Base-by-base conservation (phyloP, 495 filamentous ascomycete species). In the Penicillium psychrofluorescens region DNA sequence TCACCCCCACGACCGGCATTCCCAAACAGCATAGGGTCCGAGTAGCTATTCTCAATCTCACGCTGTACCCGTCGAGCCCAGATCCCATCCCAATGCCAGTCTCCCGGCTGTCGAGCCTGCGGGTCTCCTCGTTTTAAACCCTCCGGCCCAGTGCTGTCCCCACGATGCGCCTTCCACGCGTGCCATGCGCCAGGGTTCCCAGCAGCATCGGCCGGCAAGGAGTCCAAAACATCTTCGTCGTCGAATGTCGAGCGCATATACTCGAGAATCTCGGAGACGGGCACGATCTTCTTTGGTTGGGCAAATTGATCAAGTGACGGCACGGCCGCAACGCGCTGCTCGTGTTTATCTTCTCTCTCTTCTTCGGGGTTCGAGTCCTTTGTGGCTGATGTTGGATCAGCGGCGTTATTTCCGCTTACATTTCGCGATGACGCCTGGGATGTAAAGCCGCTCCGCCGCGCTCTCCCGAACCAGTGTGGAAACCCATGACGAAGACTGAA, bases 1-100 rank as follows among this genome's bases (percentile, higher is more conserved):
- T 90, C 81, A 4, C 74, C 66, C n/a, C 71, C 72, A 34, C 70
- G 62, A 43, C 65, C 64, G 31, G 71, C 63, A 45, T 70, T 72
- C 16, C 86, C 87, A 68, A 78, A 95, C 38, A 95, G 59, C 11
- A 84, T 83, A 5, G 79, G 65, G 48, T 95, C 89, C 3, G 86
- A 84, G 41, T 83, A 64, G 57, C 86, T 90, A n/a, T 71, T 74
- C 38, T 84, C 74, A 16, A 95, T 76, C 28, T 85, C 85, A 59
- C 79, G 81, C 58, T 79, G 82, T 1, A 90, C 88, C 31, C 90
- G 74, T 43, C 86, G 79, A 49, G 88, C 85, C 90, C 90, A 95
- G 7, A 95, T 90, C 1, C 89, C 90, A 61, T 95, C 88, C 90
- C 90, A 95, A 59, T 90, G 91, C 90, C 90, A 95, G 46, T 92